Evolutionary conservation across 2,329 filamentous ascomycete species (phyloP).

Genomic region (Claviceps pazoutovae): DNA sequence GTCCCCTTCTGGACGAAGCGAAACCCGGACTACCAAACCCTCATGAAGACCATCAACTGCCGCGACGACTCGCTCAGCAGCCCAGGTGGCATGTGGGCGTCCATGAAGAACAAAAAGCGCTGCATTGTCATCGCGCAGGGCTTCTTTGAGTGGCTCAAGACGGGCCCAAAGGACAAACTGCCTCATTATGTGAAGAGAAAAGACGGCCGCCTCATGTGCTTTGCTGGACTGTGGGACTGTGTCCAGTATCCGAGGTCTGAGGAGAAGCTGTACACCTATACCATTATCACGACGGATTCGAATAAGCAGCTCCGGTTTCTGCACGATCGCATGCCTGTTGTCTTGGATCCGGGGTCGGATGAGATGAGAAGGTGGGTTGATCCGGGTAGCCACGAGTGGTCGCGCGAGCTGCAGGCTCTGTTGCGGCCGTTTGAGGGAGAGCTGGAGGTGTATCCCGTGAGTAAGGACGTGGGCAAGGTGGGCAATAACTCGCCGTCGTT

Average conservation of each 20-base stretch:
- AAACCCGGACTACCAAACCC: conserved; percentile 59
- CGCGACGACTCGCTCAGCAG: conserved; percentile 72
- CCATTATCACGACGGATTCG: conserved; percentile 81
- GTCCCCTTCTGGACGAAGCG: conserved; percentile 89
- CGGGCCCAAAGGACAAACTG: conserved; percentile 59
- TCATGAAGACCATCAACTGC: conserved; percentile 90
- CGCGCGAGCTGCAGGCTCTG: conserved; percentile 58
- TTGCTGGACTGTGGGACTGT: conserved; percentile 87
- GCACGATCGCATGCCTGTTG: conserved; percentile 92
- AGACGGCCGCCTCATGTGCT: conserved; percentile 73
- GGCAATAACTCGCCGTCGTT: conserved; percentile 81
- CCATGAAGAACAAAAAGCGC: conserved; percentile 79
- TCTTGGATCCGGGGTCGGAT: conserved; percentile 63
- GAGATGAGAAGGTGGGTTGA: conserved; percentile 66
- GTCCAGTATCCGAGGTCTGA: conserved; percentile 49
- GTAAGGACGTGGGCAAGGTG: conserved; percentile 83
- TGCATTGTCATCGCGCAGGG: conserved; percentile 82
- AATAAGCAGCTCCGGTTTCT: conserved; percentile 74
- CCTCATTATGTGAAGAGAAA: conserved; percentile 74
- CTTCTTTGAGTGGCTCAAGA: conserved; percentile 94
- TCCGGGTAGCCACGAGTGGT: conserved; percentile 58
- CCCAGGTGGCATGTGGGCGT: conserved; percentile 74
- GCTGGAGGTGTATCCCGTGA: conserved; percentile 74
- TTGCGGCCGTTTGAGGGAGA: conserved; percentile 69
- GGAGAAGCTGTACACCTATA: conserved; percentile 73